Base-by-base conservation (phyloP, 225 moss, liverwort and hornwort genomes). In the Straminergon stramineum region DNA sequence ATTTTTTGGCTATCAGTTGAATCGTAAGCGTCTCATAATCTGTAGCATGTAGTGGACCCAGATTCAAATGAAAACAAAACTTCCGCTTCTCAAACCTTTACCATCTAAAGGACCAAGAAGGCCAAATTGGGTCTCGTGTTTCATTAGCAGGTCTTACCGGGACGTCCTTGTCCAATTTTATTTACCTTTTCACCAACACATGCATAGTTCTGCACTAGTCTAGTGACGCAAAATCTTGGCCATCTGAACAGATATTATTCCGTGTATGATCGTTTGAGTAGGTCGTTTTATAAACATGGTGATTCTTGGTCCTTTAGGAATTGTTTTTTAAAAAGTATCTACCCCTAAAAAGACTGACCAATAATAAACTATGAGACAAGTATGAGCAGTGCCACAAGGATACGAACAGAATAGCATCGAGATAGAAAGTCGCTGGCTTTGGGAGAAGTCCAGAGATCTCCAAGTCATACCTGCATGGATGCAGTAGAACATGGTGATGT, bases 401-500 rank as follows among this genome's bases (percentile, higher is more conserved):
- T 75, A 67, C 84, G 66, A 27, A 96, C 97, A 92, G 91, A 55
- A 96, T 62, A 73, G 91, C 89, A 78, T 93, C 90, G 88, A 90
- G 81, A 56, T 89, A 93, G 87, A 96, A 81, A 48, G 65, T 87
- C 53, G 91, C 70, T 71, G 92, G 91, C 83, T 91, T 95, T 5
- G 93, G 91, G 21, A 93, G 88, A 58, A 93, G 84, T 62, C 96
- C 96, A 87, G 89, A 93, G 67, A 96, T 90, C 93, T 94, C 92
- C 91, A 97, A 87, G 9, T 82, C 84, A 88, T 95, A 95, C 87
- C 94, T 95, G 94, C 79, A 90, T 21, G 81, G 32, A 79, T 61
- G 86, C 68, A 60, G 75, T 75, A 83, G 57, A 53, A 56, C 57
- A 82, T 51, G n/a, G 88, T 48, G 39, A 22, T 89, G 41, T 77